Conservation (phyloP, 148 eudicot genomes). For the Talinum fruticosum region DNA sequence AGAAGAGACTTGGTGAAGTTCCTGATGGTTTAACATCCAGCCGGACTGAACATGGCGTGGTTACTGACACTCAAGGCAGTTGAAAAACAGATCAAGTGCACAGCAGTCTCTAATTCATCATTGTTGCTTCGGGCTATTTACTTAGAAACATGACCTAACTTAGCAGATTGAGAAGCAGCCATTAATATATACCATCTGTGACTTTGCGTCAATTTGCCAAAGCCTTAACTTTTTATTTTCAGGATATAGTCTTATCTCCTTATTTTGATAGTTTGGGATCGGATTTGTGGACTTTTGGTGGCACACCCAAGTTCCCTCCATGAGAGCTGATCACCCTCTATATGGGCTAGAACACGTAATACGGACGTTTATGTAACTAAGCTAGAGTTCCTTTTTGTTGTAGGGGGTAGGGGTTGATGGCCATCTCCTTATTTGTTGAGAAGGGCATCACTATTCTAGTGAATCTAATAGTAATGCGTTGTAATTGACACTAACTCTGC, state of each 20-base stretch:
- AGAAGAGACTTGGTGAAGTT: constrained; percentile 80
- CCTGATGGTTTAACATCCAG: constrained; percentile 47
- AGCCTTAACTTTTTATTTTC: constrained; percentile 31
- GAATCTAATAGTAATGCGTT: not conserved
- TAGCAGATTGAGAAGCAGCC: constrained; percentile 23
- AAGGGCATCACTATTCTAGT: not conserved
- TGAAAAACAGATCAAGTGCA: constrained; percentile 38
- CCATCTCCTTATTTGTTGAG: not conserved
- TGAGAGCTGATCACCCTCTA: not conserved
- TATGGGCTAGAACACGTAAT: too few relatives aligned
- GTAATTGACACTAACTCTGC: not conserved
- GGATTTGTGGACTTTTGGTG: too few relatives aligned
- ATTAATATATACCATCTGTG: not conserved
- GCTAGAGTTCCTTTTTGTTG: not conserved
- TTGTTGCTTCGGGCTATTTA: constrained; percentile 7
- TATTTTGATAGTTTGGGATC: constrained; percentile 16
- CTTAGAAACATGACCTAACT: constrained; percentile 48
- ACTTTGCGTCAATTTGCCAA: constrained; percentile 24
- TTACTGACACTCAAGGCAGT: constrained; percentile 33
- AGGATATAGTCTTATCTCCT: constrained; percentile 15
- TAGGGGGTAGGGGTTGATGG: not conserved
- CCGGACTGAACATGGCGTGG: constrained; percentile 36
- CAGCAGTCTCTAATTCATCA: constrained; percentile 34
- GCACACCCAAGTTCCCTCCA: constrained; percentile 18
- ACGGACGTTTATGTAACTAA: too few relatives aligned